phyloP scores from a whole-genome alignment of 1,139 yeast genomes.

The Komagataea norvegica region DNA sequence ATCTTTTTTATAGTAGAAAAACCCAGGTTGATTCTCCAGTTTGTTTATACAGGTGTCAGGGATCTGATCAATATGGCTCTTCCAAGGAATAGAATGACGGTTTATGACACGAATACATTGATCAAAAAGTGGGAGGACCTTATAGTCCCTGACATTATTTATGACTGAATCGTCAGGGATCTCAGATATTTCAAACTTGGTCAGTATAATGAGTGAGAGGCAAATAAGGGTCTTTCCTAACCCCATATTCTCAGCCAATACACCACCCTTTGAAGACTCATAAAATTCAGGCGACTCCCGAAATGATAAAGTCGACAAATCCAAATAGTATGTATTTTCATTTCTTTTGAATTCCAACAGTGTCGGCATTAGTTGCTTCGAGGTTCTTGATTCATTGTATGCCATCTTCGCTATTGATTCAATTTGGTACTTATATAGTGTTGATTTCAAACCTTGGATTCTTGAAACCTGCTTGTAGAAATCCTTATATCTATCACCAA shows the following conservation, averaged over 20 bases:
- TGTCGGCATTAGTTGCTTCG: constrained; percentile 40
- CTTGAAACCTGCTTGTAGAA: constrained; percentile 22
- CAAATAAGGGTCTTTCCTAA: constrained; percentile 68
- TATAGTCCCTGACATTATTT: constrained; percentile 11
- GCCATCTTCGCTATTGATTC: constrained; percentile 57
- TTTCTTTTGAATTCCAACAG: constrained; percentile 30
- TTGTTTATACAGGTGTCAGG: constrained; percentile 39
- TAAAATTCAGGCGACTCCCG: constrained; percentile 37
- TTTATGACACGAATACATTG: constrained; percentile 41
- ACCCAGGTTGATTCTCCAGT: constrained; percentile 41
- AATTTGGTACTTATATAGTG: constrained; percentile 52
- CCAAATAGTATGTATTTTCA: constrained; percentile 28
- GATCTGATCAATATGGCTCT: constrained; percentile 37
- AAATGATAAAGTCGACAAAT: constrained; percentile 32
- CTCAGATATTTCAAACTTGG: constrained; percentile 47
- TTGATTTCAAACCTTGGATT: constrained; percentile 47
- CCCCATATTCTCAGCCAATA: constrained; percentile 75
- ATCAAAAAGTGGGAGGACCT: constrained; percentile 33
- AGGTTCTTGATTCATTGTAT: constrained; percentile 42
- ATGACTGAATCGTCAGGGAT: constrained; percentile 33
- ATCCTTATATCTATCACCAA: constrained; percentile 22
- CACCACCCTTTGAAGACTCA: constrained; percentile 57
- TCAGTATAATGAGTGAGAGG: constrained; percentile 51
- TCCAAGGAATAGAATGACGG: constrained; percentile 55
- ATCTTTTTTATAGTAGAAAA: constrained; percentile 34